Conservation (phyloP, 257 asterid species). For the Datura wrightii region DNA sequence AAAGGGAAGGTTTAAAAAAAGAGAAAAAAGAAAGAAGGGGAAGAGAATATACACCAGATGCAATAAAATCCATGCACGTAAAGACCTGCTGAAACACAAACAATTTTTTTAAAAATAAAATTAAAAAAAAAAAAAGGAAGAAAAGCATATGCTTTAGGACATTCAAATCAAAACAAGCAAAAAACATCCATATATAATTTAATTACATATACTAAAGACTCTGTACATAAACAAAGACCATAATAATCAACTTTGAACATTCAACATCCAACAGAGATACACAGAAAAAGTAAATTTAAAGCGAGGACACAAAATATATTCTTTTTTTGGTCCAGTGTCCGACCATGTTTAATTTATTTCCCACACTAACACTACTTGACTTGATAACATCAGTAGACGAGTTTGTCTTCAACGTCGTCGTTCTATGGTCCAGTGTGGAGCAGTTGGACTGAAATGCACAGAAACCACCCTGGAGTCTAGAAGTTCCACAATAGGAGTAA, state of each 20-base stretch:
- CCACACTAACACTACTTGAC: neutral
- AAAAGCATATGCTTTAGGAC: neutral
- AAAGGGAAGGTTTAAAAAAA: neutral
- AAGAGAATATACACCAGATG: slow-evolving; percentile 16
- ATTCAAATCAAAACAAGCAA: neutral
- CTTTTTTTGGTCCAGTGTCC: slow-evolving; percentile 35
- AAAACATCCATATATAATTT: neutral
- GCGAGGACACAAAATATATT: neutral
- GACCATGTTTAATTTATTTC: slow-evolving; percentile 27
- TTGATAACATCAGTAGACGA: neutral
- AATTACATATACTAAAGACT: slow-evolving; percentile 3
- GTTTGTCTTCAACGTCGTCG: slow-evolving; percentile 40
- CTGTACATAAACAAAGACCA: slow-evolving; percentile 30
- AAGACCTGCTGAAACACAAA: slow-evolving; percentile 6
- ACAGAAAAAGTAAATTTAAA: neutral
- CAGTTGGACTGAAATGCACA: slow-evolving; percentile 62
- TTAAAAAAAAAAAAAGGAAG: neutral
- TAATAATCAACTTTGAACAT: slow-evolving; percentile 34
- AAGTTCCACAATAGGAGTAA: slow-evolving; percentile 69
- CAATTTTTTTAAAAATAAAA: neutral
- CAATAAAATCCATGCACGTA: slow-evolving; percentile 28
- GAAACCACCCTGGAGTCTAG: slow-evolving; percentile 70
- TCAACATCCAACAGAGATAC: slow-evolving; percentile 36
- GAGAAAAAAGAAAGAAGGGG: no score
- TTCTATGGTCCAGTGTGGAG: slow-evolving; percentile 71